phyloP scores from a whole-genome alignment of 2,329 filamentous ascomycete genomes.

The Aspergillus pseudotamarii region DNA sequence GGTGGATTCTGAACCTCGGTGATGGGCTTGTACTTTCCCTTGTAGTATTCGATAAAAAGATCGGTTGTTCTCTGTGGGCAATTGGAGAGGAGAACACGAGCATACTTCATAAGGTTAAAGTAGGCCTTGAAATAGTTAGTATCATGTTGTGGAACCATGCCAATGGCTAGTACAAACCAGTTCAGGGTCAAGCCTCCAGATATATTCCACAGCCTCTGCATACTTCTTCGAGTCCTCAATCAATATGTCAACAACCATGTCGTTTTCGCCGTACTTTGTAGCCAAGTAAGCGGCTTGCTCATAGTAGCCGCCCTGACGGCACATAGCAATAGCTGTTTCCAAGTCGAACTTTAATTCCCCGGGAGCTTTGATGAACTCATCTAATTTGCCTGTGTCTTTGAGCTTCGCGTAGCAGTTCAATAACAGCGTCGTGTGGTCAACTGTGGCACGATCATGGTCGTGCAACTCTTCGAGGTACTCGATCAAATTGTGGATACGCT shows the following conservation, averaged over 20 bases:
- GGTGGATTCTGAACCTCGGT: slow-evolving; percentile 63
- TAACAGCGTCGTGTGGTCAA: slow-evolving; percentile 91
- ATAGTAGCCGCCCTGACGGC: slow-evolving; percentile 92
- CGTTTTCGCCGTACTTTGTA: slow-evolving; percentile 89
- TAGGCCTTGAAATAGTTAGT: slow-evolving; percentile 66
- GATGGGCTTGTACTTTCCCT: slow-evolving; percentile 72
- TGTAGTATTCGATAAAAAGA: slow-evolving; percentile 94
- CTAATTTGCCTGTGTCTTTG: slow-evolving; percentile 94
- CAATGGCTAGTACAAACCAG: slow-evolving; percentile 57
- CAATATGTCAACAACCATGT: slow-evolving; percentile 90
- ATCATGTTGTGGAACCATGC: not conserved
- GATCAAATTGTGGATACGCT: slow-evolving; percentile 95
- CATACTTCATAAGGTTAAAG: slow-evolving; percentile 90
- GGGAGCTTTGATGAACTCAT: slow-evolving; percentile 94
- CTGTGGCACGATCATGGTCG: slow-evolving; percentile 87
- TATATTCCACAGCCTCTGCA: slow-evolving; percentile 83
- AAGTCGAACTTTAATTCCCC: slow-evolving; percentile 90
- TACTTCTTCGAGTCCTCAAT: slow-evolving; percentile 95
- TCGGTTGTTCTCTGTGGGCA: slow-evolving; percentile 80
- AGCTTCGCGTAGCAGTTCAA: slow-evolving; percentile 97
- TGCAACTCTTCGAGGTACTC: slow-evolving; percentile 96
- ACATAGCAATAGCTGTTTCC: slow-evolving; percentile 97
- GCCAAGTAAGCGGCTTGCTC: slow-evolving; percentile 96
- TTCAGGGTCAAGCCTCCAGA: slow-evolving; percentile 82
- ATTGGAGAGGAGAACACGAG: slow-evolving; percentile 84